Base-by-base conservation (phyloP, 2,329 filamentous ascomycete genomes). In the Aspergillus sp. region DNA sequence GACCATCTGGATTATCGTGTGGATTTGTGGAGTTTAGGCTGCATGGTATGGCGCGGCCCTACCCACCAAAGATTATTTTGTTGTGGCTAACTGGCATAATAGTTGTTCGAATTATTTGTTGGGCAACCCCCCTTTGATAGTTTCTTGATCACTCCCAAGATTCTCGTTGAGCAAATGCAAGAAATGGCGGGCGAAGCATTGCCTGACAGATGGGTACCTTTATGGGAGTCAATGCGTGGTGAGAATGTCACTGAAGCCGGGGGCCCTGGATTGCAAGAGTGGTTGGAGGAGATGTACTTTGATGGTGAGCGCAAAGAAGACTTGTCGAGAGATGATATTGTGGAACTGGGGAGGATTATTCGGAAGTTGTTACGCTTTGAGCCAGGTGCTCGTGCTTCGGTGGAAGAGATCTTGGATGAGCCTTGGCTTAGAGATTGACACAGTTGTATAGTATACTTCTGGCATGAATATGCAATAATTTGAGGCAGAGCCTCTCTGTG, bases 81-180 rank as follows among this genome's bases (percentile, higher is more conserved):
- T 59, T 10, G 28, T 57, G 58, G 57, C 59, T 67, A 36, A 70
- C 52, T 50, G 38, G 10, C 55, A 17, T 60, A 23, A 43, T 53
- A 73, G 76, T 61, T 79, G 7, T 79, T 79, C 63, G 74, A 79
- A 63, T 69, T 79, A 21, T 67, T 79, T 19, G 66, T 68, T 2
- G 75, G 76, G 15, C 73, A 78, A 49, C 74, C 75, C 9, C 74
- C 72, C 2, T 78, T 79, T 53, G 74, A 77, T 48, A 75, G 67
- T 60, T 63, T 76, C 59, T 67, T 78, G 58, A 68, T 65, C 64
- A 78, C 72, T 5, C 72, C 70, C 15, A 36, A 60, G 30, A 71
- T 70, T 9, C 67, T 79, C 7, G 66, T 75, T 0, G 65, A 57
- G 5, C 73, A 79, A 62, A 78, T 79, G 74, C 66, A 68, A 9